phyloP scores from a whole-genome alignment of 108 stramenopile species.

The Pseudonitzschia multiseries region DNA sequence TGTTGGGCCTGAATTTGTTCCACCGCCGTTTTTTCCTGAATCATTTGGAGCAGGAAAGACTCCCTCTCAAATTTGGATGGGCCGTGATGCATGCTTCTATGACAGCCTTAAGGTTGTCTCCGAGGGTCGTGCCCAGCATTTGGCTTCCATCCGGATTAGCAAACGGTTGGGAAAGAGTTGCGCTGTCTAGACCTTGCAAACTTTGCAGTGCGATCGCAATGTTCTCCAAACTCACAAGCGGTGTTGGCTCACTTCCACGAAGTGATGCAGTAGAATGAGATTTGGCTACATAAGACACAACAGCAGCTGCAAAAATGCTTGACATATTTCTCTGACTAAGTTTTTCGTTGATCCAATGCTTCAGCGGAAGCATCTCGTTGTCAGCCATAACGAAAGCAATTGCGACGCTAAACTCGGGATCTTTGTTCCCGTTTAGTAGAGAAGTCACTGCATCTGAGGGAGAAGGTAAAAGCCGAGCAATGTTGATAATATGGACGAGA shows the following conservation, averaged over 20 bases:
- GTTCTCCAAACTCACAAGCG: constrained; percentile 81
- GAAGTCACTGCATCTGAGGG: constrained; percentile 68
- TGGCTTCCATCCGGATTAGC: constrained; percentile 34
- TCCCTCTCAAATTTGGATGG: constrained; percentile 55
- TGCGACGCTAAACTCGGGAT: constrained; percentile 78
- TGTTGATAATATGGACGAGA: constrained; percentile 79
- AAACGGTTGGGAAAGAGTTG: constrained; percentile 51
- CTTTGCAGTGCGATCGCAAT: constrained; percentile 57
- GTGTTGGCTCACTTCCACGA: constrained; percentile 34
- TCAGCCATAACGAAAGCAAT: constrained; percentile 87
- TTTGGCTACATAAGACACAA: constrained; percentile 73
- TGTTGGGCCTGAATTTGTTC: constrained; percentile 27
- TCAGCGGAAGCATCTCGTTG: constrained; percentile 75
- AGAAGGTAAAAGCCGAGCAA: constrained; percentile 67
- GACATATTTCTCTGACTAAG: constrained; percentile 38
- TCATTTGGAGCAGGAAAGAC: constrained; percentile 21
- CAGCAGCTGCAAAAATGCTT: constrained; percentile 46
- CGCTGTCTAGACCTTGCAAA: constrained; percentile 50
- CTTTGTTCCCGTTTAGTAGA: constrained; percentile 73
- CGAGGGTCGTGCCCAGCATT: constrained; percentile 44
- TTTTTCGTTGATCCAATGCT: constrained; percentile 74
- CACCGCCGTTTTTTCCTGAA: constrained; percentile 10
- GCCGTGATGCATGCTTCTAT: constrained; percentile 57
- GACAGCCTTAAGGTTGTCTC: constrained; percentile 67
- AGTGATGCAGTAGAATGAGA: constrained; percentile 55